Conservation (phyloP, 495 filamentous ascomycete species). For the Podospora sp. region DNA sequence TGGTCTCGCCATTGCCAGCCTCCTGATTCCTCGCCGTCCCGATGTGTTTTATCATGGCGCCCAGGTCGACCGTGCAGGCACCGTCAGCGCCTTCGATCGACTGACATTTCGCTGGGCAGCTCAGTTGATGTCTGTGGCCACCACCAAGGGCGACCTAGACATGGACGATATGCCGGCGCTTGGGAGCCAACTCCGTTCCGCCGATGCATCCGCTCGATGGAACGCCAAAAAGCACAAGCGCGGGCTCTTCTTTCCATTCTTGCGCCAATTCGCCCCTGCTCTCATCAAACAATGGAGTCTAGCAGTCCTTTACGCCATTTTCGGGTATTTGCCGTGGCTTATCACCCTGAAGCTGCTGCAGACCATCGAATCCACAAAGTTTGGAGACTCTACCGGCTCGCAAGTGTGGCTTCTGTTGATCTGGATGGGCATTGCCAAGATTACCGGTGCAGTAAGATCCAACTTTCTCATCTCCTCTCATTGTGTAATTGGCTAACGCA, state of each 20-base stretch:
- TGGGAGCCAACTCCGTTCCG: constrained; percentile 47
- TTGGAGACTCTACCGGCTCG: constrained; percentile 38
- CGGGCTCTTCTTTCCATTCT: constrained; percentile 60
- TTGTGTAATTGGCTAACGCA: too few species aligned
- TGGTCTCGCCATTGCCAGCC: constrained; percentile 36
- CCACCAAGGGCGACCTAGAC: constrained; percentile 54
- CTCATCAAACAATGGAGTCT: constrained; percentile 54
- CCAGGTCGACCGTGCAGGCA: constrained; percentile 62
- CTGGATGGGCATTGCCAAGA: constrained; percentile 55
- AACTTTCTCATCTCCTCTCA: too few species aligned
- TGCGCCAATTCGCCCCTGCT: constrained; percentile 51
- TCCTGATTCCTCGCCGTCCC: constrained; percentile 63
- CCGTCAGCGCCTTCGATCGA: constrained; percentile 56
- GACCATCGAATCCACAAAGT: constrained; percentile 54
- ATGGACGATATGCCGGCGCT: constrained; percentile 59
- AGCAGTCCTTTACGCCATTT: constrained; percentile 56
- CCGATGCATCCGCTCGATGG: constrained; percentile 49
- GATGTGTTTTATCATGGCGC: constrained; percentile 58
- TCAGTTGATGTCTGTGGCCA: constrained; percentile 51
- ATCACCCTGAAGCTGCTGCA: constrained; percentile 63
- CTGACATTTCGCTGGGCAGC: constrained; percentile 65
- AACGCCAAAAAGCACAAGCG: constrained; percentile 46
- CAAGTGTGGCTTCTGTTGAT: constrained; percentile 63
- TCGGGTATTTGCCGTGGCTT: constrained; percentile 55
- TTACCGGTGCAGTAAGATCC: constrained; percentile 50